A percentile compares a stretch with the other conserved stretches of the same genome.
phyloP scores from a whole-genome alignment of 2,329 filamentous ascomycete species.

The Cordyceps cicadae region DNA sequence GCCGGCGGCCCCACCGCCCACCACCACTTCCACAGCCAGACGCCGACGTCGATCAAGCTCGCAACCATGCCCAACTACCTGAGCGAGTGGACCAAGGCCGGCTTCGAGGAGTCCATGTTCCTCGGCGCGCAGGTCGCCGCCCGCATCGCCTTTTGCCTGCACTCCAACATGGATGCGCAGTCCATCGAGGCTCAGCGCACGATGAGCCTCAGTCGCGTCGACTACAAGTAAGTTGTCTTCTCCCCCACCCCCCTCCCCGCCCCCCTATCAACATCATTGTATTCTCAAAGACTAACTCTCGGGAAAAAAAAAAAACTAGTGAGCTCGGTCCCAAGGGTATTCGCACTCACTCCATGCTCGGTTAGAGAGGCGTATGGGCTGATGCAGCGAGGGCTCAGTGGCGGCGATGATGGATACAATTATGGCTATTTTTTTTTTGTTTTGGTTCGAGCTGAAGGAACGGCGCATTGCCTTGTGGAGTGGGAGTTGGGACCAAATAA shows the following conservation, averaged over 20 bases:
- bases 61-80: constrained; percentile 76
- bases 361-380: constrained; percentile 20
- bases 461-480: not conserved
- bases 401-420: too few relatives aligned
- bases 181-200: constrained; percentile 43
- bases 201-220: constrained; percentile 50
- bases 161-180: constrained; percentile 45
- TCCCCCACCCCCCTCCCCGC: too few relatives aligned
- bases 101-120: constrained; percentile 75
- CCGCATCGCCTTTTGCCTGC: constrained; percentile 48
- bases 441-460: not conserved
- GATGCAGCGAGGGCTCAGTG: too few relatives aligned
- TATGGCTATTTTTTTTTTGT: not conserved
- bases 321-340: constrained; percentile 48
- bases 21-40: constrained; percentile 56
- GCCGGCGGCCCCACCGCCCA: constrained; percentile 24
- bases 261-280: not conserved
- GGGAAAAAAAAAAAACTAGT: constrained; percentile 30
- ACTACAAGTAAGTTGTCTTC: constrained; percentile 47
- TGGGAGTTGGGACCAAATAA: constrained; percentile 5
- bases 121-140: constrained; percentile 81
- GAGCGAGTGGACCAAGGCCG: constrained; percentile 78
- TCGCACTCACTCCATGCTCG: constrained; percentile 45
- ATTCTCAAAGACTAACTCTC: constrained; percentile 12
- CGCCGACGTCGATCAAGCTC: constrained; percentile 75